These are phyloP conservation scores for Tremella fuciformis DNA, from an alignment of 768 basidiomycete species.

Conservation along the genomic window DNA sequence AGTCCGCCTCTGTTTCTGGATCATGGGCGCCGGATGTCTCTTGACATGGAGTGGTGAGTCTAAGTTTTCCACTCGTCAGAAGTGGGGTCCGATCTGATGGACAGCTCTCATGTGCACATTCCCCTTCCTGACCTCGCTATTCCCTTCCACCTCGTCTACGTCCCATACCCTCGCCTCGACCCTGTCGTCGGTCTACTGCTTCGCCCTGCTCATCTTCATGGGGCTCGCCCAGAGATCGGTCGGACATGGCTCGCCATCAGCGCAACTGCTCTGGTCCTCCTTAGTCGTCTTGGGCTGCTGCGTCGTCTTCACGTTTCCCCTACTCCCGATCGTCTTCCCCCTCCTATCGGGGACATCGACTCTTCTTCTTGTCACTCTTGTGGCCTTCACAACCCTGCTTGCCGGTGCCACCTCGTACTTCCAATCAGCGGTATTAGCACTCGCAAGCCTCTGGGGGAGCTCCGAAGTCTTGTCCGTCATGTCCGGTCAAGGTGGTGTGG, in stretches of 20 bases:
- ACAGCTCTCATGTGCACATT: constrained; percentile 81
- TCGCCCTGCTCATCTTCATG: constrained; percentile 66
- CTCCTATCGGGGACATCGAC: constrained; percentile 60
- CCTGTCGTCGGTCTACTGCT: constrained; percentile 62
- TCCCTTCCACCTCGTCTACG: constrained; percentile 60
- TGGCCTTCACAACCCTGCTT: constrained; percentile 63
- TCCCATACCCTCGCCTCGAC: constrained; percentile 65
- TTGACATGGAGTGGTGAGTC: constrained; percentile 84
- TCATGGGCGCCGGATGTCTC: constrained; percentile 73
- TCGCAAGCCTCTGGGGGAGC: constrained; percentile 77
- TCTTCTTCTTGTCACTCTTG: constrained; percentile 65
- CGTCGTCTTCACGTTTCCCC: constrained; percentile 59
- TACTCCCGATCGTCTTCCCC: constrained; percentile 60
- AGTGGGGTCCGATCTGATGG: background rate
- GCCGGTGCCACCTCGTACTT: constrained; percentile 69
- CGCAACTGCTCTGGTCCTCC: constrained; percentile 32
- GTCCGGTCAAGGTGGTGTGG: constrained; percentile 82
- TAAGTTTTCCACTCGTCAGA: background rate
- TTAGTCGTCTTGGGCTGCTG: constrained; percentile 58
- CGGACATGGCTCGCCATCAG: constrained; percentile 39
- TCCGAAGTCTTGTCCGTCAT: constrained; percentile 68
- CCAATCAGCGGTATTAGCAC: constrained; percentile 70
- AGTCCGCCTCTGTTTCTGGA: constrained; percentile 48
- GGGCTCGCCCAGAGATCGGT: constrained; percentile 61
- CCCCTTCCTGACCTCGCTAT: constrained; percentile 71